Base-by-base conservation (phyloP, 139 green algal species). In the Micractinium sp. region DNA sequence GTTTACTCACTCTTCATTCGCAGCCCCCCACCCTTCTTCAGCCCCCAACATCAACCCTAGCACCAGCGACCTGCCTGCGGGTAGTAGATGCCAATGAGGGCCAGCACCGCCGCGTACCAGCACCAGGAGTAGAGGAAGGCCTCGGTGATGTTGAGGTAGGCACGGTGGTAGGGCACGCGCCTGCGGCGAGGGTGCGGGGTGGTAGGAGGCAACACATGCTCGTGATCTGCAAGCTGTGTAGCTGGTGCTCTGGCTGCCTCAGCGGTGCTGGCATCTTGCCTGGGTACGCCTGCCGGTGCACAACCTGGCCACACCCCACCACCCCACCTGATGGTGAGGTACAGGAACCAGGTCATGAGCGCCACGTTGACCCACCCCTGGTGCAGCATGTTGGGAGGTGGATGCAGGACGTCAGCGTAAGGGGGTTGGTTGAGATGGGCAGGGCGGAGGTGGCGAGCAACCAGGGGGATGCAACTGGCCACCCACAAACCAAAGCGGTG, bases 1-100 rank as follows among this genome's bases (percentile, higher is more conserved):
- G n/a, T n/a, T n/a, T n/a, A n/a, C n/a, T n/a, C n/a, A n/a, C n/a
- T n/a, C n/a, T n/a, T n/a, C n/a, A n/a, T n/a, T n/a, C n/a, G n/a
- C n/a, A n/a, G n/a, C 18, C 9, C 4, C 38, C 9, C 36, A 18
- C 14, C 36, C 38, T 35, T 53, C 53, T 2, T 22, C 31, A 53
- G 9, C 47, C n/a, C 22, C 76, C 1, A 4, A 63, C 13, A 23
- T 82, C 0, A 14, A 19, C 14, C 39, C 23, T 1, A 27, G 39
- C 25, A 25, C 31, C 53, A 38, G 12, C 12, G 12, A 76, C 35
- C 18, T 20, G 36, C 81, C 82, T 76, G 22, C 19, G 60, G 82
- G 61, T 86, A 86, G 61, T 77, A 86, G 61, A 77, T 25, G 82
- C 82, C 82, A 18, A 86, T 77, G 60, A 86, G 61, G 33, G 60